Base-by-base conservation (phyloP, 805 yeast species). In the Saccharomycopsis oosterbeekiorum region DNA sequence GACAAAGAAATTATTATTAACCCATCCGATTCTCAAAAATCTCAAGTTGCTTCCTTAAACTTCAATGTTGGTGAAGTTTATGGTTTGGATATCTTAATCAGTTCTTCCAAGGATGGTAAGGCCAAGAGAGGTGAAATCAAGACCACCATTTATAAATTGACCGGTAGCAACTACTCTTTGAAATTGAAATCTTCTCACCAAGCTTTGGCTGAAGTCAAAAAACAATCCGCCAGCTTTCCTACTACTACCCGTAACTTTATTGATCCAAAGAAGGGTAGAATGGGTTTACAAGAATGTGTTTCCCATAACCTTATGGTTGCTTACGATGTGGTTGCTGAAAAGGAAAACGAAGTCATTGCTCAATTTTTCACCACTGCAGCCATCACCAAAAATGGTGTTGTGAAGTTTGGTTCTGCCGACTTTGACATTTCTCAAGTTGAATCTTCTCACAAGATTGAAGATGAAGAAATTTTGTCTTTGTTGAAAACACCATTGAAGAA, bases 281-380 rank as follows among this genome's bases (percentile, higher is more conserved):
- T 86, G 74, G 93, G 92, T 58, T 78, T 87, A 68, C 82, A 80
- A 69, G 92, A 87, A 78, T 84, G 89, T 71, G 75, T 78, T 60
- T 82, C 78, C 78, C 92, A 86, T 74, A 79, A 81, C 64, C 81
- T 85, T 53, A 77, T 86, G 69, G 78, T 80, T 70, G 83, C 89
- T 56, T 86, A 86, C 71, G 92, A 86, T 64, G 80, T 87, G 59
- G 78, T 79, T 70, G 78, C 81, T 70, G 90, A 85, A 70, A 84
- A 83, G 75, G 83, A 84, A 65, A 85, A 83, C 63, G 85, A 83
- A 71, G 75, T 70, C 62, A 80, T 88, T 67, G 89, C 88, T 39
- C 90, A 87, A 76, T 84, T 76, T 71, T 86, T 84, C 76, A 82
- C 89, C 67, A 88, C 93, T 56, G 81, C 87, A 68, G 91, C 87